These are phyloP conservation scores for Curvularia hawaiiensis DNA, from an alignment of 2,329 filamentous ascomycete genomes.

Conservation along the genomic window DNA sequence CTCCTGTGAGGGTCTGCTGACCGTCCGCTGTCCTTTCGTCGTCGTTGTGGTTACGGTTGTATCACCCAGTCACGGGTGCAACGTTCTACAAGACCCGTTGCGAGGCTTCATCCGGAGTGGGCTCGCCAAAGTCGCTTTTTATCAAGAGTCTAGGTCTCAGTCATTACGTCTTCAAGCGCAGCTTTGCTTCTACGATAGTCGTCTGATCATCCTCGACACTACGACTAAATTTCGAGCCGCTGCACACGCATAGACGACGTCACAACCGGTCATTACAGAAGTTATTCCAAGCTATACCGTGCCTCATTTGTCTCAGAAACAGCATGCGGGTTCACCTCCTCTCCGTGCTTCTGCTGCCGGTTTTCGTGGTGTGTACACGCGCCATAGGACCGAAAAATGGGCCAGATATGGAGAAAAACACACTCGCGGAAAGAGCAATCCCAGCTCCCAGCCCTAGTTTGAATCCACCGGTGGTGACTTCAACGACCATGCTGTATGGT, in stretches of 20 bases:
- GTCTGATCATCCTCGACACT: not conserved
- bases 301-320: not conserved
- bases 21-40: not conserved
- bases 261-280: not conserved
- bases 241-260: not conserved
- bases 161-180: not conserved
- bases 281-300: not conserved
- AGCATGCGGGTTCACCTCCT: conserved; percentile 3
- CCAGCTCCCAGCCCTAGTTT: conserved; percentile 10
- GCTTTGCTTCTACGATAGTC: not conserved
- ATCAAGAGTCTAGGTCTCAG: not conserved
- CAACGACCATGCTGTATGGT: not conserved
- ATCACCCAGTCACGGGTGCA: not conserved
- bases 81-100: not conserved
- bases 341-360: conserved; percentile 1
- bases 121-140: not conserved
- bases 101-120: not conserved
- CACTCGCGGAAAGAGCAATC: conserved; percentile 6
- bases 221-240: not conserved
- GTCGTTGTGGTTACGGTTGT: not conserved
- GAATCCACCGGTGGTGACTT: conserved; percentile 1
- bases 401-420: conserved; percentile 1
- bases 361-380: conserved; percentile 1
- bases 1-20: not conserved
- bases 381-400: not conserved